Conservation (phyloP, 345 rosid species). For the Litchi chinensis region DNA sequence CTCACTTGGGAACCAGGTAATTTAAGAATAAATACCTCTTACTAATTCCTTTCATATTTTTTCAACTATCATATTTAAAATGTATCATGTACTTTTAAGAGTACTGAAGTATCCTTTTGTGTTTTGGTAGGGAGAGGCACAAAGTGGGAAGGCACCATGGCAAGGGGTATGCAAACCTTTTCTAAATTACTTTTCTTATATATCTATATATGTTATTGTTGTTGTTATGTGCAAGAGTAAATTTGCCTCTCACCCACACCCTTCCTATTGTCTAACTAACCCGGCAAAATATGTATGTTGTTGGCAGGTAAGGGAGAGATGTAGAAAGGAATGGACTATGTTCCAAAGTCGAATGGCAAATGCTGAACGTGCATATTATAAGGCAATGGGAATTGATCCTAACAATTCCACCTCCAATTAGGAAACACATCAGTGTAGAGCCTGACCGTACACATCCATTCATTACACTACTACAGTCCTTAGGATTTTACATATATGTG, state of each 20-base stretch:
- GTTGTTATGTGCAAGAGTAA: no score
- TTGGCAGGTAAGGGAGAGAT: constrained; percentile 85
- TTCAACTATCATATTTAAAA: not conserved
- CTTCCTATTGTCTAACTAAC: not conserved
- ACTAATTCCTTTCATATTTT: not conserved
- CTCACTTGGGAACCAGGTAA: constrained; percentile 89
- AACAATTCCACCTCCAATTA: constrained; percentile 44
- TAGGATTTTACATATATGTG: constrained; percentile 23
- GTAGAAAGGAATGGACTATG: constrained; percentile 79
- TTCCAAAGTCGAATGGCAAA: constrained; percentile 57
- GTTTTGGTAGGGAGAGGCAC: constrained; percentile 59
- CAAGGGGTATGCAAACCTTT: constrained; percentile 64
- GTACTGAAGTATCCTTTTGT: not conserved
- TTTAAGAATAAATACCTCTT: not conserved
- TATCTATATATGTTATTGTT: not conserved
- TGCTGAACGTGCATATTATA: constrained; percentile 68
- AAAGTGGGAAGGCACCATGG: constrained; percentile 81
- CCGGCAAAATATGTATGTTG: not conserved
- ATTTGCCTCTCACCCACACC: not conserved
- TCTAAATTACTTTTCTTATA: not conserved
- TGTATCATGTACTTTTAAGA: not conserved
- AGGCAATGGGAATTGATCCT: constrained; percentile 32
- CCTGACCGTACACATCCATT: constrained; percentile 24
- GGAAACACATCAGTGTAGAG: constrained; percentile 21
- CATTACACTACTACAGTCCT: constrained; percentile 11